These are phyloP conservation scores for Yarrowia bubula DNA, from an alignment of 805 yeast species.

Conservation along the genomic window DNA sequence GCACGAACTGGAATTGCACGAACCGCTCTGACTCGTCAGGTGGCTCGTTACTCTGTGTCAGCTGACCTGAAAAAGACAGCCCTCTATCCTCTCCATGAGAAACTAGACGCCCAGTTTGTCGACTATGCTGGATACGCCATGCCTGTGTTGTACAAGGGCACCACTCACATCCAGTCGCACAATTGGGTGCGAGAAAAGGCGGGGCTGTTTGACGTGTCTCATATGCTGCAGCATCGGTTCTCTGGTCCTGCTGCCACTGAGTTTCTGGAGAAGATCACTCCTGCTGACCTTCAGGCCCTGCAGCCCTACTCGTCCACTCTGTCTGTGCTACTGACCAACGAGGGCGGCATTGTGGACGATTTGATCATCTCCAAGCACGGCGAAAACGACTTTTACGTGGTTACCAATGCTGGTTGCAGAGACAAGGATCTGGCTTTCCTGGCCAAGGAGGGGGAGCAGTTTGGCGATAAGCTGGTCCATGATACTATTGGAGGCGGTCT, in stretches of 20 bases:
- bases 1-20: not conserved
- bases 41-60: not conserved
- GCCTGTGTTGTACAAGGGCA: constrained; percentile 89
- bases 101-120: constrained; percentile 84
- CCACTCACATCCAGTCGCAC: constrained; percentile 88
- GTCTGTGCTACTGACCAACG: constrained; percentile 65
- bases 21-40: not conserved
- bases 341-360: constrained; percentile 92
- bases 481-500: constrained; percentile 60
- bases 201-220: constrained; percentile 94
- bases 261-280: constrained; percentile 80
- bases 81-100: constrained; percentile 72
- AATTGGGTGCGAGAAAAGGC: constrained; percentile 86
- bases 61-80: constrained; percentile 56
- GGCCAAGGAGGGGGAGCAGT: constrained; percentile 47
- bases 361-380: constrained; percentile 83
- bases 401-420: constrained; percentile 94
- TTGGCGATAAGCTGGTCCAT: constrained; percentile 40
- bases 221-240: constrained; percentile 89
- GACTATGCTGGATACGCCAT: constrained; percentile 95
- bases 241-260: constrained; percentile 64
- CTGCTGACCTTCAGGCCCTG: constrained; percentile 69
- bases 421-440: constrained; percentile 73
- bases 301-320: constrained; percentile 63
- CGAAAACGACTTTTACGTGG: constrained; percentile 72